phyloP scores from a whole-genome alignment of 2,329 filamentous ascomycete species.

The Chrysosporium queenslandicum region DNA sequence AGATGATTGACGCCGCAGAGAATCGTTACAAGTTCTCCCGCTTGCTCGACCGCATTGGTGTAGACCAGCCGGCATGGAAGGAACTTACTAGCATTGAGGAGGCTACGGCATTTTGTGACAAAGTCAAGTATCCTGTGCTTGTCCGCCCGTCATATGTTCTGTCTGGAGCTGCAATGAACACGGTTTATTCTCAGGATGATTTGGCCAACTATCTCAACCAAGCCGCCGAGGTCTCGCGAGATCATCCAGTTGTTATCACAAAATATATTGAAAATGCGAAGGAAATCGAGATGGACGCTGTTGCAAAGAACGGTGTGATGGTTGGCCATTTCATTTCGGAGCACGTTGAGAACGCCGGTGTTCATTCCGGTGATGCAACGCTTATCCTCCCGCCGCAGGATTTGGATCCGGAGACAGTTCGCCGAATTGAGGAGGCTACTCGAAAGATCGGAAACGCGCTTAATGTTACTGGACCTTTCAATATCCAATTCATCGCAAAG shows the following conservation, averaged over 20 bases:
- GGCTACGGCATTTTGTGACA: conserved; percentile 74
- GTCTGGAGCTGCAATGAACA: conserved; percentile 98
- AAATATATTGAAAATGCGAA: conserved; percentile 99
- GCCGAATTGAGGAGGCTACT: conserved; percentile 87
- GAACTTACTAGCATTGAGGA: conserved; percentile 92
- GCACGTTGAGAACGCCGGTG: conserved; percentile 96
- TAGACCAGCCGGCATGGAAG: conserved; percentile 97
- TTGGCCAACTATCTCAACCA: conserved; percentile 80
- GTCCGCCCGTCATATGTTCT: conserved; percentile 95
- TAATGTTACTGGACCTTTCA: conserved; percentile 93
- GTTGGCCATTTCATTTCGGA: conserved; percentile 96
- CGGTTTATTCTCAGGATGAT: conserved; percentile 92
- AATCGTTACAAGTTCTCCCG: conserved; percentile 98
- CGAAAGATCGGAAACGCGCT: conserved; percentile 88
- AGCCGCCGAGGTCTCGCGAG: conserved; percentile 83
- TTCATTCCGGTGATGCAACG: conserved; percentile 95
- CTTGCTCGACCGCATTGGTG: conserved; percentile 87
- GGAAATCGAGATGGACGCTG: conserved; percentile 99
- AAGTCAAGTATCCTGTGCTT: conserved; percentile 84
- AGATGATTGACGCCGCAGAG: conserved; percentile 97
- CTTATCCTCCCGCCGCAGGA: conserved; percentile 92
- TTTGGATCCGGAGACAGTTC: conserved; percentile 75
- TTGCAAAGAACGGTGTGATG: conserved; percentile 79
- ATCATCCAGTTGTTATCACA: conserved; percentile 95
- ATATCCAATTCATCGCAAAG: conserved; percentile 99